Evolutionary conservation across 208 protist genomes (phyloP), one percentile per base, ranked within the genome.

Genomic region (Acanthamoeba quina): DNA sequence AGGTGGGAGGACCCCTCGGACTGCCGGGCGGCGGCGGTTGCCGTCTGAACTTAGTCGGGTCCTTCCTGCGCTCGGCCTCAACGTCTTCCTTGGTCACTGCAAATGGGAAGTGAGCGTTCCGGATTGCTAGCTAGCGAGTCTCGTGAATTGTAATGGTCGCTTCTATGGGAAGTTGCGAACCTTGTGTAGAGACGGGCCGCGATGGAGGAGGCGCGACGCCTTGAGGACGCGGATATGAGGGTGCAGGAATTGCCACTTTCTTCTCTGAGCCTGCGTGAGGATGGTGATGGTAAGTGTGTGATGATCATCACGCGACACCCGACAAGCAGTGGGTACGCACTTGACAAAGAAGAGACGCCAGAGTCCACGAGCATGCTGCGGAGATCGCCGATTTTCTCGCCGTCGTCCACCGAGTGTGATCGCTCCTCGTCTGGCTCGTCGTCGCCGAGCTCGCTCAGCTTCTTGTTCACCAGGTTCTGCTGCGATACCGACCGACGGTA

Each of bases 351-450:
- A 19, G 68, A 78, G 68, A 78, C 21, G 29, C 68, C 68, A 26
- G 68, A 78, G 68, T 78, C 68, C 1, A 78, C 37, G 17, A 78
- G 68, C 37, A 47, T 47, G 37, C 68, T 78, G 17, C 68, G 68
- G 37, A 78, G 68, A 34, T 78, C 68, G 24, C 29, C 37, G 4
- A 78, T 49, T 3, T 78, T n/a, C 68, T 78, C 37, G 37, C 29
- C 17, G 34, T 78, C 68, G 68, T 78, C 68, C 37, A 78, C 68
- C 4, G 68, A 78, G 68, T 78, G 68, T 29, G 68, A 78, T 49
- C 68, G 29, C 68, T 41, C 68, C 24, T 78, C 37, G n/a, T 74
- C 60, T 9, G 24, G 24, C 24, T 72, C 37, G 29, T 76, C 68
- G 31, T 78, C 68, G 17, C n/a, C 68, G 17, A 78, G 29, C 37